phyloP scores from a whole-genome alignment of 2,329 filamentous ascomycete species.

The Sporothrix pseudoabietina region DNA sequence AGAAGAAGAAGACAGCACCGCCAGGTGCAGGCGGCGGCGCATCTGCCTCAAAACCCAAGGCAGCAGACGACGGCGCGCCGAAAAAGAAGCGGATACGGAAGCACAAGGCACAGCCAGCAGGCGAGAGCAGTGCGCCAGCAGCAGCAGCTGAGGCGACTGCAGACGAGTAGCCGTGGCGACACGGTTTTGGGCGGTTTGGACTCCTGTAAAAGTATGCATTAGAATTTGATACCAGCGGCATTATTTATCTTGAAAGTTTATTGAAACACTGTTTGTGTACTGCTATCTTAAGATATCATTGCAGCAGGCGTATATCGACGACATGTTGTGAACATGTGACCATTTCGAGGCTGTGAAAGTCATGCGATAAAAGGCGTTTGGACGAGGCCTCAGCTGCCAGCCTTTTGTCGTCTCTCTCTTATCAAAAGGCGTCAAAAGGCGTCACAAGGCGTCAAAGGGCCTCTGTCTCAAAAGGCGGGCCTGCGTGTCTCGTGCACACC shows the following conservation, averaged over 20 bases:
- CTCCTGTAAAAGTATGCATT: constrained; percentile 18
- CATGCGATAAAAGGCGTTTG: constrained; percentile 1
- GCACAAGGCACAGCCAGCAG: constrained; percentile 33
- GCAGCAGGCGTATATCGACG: background rate
- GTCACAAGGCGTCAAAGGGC: background rate
- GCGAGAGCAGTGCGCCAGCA: background rate
- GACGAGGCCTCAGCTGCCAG: background rate
- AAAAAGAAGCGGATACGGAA: constrained; percentile 38
- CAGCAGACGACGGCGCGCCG: constrained; percentile 24
- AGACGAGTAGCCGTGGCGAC: background rate
- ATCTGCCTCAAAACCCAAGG: constrained; percentile 9
- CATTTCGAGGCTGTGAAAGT: background rate
- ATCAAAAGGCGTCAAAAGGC: constrained; percentile 1
- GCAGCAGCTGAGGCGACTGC: constrained; percentile 1
- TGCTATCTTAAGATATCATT: background rate
- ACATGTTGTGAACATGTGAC: constrained; percentile 19
- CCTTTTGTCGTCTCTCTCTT: background rate
- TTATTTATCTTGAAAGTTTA: background rate
- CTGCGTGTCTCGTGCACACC: constrained; percentile 23
- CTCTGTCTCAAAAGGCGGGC: constrained; percentile 1
- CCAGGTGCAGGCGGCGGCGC: background rate
- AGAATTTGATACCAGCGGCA: constrained; percentile 22
- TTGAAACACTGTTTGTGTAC: background rate
- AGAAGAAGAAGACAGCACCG: constrained; percentile 39
- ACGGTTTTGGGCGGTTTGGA: background rate